Percentiles rank a stretch among this genome's conserved stretches.
Evolutionary conservation across 2,329 filamentous ascomycete genomes (phyloP).

Genomic region (Apiospora koreana): DNA sequence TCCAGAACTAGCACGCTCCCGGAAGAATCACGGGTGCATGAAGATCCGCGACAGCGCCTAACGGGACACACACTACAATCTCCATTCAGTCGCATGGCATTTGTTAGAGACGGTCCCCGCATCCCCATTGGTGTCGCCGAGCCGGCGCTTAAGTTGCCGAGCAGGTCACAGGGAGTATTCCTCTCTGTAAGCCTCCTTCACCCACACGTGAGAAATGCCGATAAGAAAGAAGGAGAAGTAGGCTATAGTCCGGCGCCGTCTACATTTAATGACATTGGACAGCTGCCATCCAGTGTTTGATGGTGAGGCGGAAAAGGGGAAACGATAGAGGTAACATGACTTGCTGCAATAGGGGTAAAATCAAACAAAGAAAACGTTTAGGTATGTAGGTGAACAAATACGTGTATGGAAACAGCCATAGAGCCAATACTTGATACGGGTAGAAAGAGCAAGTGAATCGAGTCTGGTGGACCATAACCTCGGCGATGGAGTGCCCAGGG

Average conservation of each 20-base stretch:
- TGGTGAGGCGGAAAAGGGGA: not conserved
- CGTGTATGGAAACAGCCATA: not conserved
- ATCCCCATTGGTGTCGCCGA: not conserved
- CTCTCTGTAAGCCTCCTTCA: not conserved
- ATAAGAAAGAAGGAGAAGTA: not conserved
- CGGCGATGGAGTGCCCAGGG: not conserved
- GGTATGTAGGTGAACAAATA: not conserved
- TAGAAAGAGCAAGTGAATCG: not conserved
- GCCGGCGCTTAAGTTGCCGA: not conserved
- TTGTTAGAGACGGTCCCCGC: not conserved
- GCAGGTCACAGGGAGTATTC: not conserved
- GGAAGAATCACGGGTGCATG: not conserved
- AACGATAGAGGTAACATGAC: not conserved
- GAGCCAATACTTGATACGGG: not conserved
- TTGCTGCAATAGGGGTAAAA: not conserved
- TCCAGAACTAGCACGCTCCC: not conserved
- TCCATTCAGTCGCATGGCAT: not conserved
- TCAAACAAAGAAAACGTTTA: not conserved
- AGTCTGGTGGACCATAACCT: not conserved
- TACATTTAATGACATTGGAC: not conserved
- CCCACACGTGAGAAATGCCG: not conserved
- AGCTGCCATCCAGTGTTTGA: not conserved
- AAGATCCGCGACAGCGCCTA: not conserved
- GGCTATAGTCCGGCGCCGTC: not conserved
- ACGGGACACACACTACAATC: not conserved